A percentile compares a stretch with the other conserved stretches of the same genome.
Conservation (phyloP, 345 rosid species). For the Luvunga scandens region DNA sequence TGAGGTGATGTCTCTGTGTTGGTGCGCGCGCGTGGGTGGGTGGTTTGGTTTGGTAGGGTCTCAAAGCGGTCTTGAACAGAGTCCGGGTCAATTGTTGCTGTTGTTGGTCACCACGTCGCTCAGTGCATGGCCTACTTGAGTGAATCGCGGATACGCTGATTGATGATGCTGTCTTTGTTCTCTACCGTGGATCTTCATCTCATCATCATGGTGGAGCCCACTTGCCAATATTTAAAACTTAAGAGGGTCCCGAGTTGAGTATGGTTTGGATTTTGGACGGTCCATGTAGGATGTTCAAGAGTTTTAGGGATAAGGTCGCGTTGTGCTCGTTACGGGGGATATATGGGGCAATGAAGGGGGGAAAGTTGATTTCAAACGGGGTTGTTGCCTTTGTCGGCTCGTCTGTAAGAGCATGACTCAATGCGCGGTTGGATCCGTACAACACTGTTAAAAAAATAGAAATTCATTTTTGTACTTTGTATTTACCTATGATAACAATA, state of each 20-base stretch:
- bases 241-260: neutral
- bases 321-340: neutral
- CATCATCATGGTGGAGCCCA: neutral
- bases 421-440: neutral
- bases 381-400: no score
- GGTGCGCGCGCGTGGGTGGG: rapidly evolving
- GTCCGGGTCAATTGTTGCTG: no score
- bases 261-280: neutral
- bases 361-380: neutral
- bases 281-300: neutral
- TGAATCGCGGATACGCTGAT: neutral
- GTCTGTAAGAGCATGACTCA: neutral
- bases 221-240: neutral
- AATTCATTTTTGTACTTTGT: neutral
- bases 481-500: no score
- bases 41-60: neutral
- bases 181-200: neutral
- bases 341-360: neutral
- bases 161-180: neutral
- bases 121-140: neutral
- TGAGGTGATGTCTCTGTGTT: no score
- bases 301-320: neutral
- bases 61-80: neutral
- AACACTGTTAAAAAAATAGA: neutral
- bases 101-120: conserved; percentile 7